Conservation (phyloP, 1,284 basidiomycete species). For the Vanrija humicola region DNA sequence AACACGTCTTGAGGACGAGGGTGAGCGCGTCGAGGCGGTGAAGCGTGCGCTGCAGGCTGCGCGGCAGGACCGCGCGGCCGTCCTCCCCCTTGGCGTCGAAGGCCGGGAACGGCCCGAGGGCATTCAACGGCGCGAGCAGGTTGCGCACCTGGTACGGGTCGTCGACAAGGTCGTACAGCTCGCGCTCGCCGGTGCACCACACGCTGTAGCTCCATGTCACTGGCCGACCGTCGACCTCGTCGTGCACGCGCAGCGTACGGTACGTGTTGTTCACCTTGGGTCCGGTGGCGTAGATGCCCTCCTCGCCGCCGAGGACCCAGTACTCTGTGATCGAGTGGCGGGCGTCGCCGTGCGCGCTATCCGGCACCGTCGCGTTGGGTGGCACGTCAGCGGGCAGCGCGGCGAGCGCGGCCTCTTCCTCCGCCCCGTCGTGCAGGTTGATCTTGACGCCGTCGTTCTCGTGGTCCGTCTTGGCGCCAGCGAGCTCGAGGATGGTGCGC, state of each 20-base stretch:
- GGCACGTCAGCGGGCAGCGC: neutral
- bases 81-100: neutral
- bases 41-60: constrained; percentile 8
- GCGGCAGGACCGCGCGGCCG: neutral
- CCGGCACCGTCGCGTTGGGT: neutral
- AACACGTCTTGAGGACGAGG: constrained; percentile 41
- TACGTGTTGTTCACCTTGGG: constrained; percentile 27
- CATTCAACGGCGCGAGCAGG: constrained; percentile 22
- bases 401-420: neutral
- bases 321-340: constrained; percentile 33
- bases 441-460: constrained; percentile 34
- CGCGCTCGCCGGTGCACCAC: constrained; percentile 45
- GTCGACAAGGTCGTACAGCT: constrained; percentile 34
- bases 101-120: constrained; percentile 13
- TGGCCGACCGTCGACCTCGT: constrained; percentile 10
- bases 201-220: constrained; percentile 31
- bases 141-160: constrained; percentile 39
- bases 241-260: constrained; percentile 32
- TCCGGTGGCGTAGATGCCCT: constrained; percentile 28
- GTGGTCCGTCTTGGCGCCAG: constrained; percentile 31
- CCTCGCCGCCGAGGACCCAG: constrained; percentile 33
- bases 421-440: constrained; percentile 18
- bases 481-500: constrained; percentile 38
- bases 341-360: constrained; percentile 7
- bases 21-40: constrained; percentile 36